These are phyloP conservation scores for Pistacia atlantica DNA, from an alignment of 345 rosid genomes.

Conservation along the genomic window DNA sequence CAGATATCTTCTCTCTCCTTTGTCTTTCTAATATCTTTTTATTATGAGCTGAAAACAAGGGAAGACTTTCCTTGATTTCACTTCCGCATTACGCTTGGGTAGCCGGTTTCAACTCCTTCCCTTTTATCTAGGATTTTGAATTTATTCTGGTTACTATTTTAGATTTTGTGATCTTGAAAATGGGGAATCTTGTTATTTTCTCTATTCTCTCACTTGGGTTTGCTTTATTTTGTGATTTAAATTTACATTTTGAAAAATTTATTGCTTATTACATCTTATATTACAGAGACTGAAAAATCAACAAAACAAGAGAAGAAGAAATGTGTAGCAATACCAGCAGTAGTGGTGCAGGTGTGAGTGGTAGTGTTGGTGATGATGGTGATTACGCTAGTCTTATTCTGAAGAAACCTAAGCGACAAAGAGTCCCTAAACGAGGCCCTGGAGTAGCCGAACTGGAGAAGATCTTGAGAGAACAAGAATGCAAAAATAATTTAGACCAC, in stretches of 20 bases:
- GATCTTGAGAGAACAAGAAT: slow-evolving; percentile 68
- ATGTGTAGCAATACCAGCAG: slow-evolving; percentile 58
- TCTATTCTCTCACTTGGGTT: slow-evolving; percentile 26
- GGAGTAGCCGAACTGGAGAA: slow-evolving; percentile 86
- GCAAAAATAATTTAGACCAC: slow-evolving; percentile 3
- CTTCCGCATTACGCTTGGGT: slow-evolving; percentile 43
- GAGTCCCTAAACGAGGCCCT: slow-evolving; percentile 67
- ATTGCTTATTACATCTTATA: slow-evolving; percentile 20
- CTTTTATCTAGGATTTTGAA: slow-evolving; percentile 52
- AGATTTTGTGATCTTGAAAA: slow-evolving; percentile 43
- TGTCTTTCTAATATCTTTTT: slow-evolving; percentile 30
- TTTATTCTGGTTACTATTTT: slow-evolving; percentile 44
- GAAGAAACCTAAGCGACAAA: slow-evolving; percentile 49
- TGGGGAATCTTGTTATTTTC: slow-evolving; percentile 33
- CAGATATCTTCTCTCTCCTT: slow-evolving; percentile 18
- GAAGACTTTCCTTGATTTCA: slow-evolving; percentile 38
- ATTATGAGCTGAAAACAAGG: slow-evolving; percentile 53
- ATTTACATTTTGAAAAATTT: slow-evolving; percentile 18
- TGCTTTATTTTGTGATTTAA: slow-evolving; percentile 16
- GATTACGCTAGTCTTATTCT: slow-evolving; percentile 31
- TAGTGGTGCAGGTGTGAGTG: slow-evolving; percentile 29
- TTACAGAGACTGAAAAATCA: not conserved
- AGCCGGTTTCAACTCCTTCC: slow-evolving; percentile 57
- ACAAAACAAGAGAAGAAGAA: not conserved
- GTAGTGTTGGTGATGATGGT: slow-evolving; percentile 20